Evolutionary conservation across 495 filamentous ascomycete genomes (phyloP), one percentile per base, ranked within the genome.

Genomic region (Xylaria palmicola): DNA sequence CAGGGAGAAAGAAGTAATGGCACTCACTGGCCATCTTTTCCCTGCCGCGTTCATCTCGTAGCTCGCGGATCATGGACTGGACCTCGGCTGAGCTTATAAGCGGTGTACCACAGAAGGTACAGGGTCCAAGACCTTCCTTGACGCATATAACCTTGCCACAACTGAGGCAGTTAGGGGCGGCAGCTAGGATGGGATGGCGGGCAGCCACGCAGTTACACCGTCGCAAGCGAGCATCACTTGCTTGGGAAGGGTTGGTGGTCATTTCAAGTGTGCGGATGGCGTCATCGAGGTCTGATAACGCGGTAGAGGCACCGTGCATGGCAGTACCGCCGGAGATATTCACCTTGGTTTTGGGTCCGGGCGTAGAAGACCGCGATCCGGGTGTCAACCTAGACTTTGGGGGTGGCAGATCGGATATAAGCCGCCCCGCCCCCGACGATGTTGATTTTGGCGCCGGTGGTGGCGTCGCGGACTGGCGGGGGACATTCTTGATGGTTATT

Each of bases 101-200:
- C 0, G 91, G 86, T 2, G 81, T 78, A 2, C 81, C 81, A 77
- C 94, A 98, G 68, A 95, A 97, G 6, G 94, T 97, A 71, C 94
- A 98, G 1, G 94, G 94, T 1, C 93, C 94, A 3, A 97, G 80
- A 1, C 94, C 94, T 69, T 98, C 92, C 65, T 95, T 90, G 12
- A 96, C 85, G 73, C 94, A 98, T 54, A 98, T 88, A n/a, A 98
- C 91, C 73, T 98, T 97, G 54, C 94, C 94, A 70, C 94, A 98
- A 63, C 83, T 86, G 19, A 94, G 78, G 64, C 94, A 98, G 70
- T 98, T 98, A 3, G 95, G 94, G 0, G 92, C 90, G 0, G 93
- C 90, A 9, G 82, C 83, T 10, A 97, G 86, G 9, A 97, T 79
- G 4, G 95, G 90, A 66, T 98, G 94, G 1, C 90, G 83, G 3